phyloP scores from a whole-genome alignment of 1,284 basidiomycete genomes.

The Ganoderma boninense region DNA sequence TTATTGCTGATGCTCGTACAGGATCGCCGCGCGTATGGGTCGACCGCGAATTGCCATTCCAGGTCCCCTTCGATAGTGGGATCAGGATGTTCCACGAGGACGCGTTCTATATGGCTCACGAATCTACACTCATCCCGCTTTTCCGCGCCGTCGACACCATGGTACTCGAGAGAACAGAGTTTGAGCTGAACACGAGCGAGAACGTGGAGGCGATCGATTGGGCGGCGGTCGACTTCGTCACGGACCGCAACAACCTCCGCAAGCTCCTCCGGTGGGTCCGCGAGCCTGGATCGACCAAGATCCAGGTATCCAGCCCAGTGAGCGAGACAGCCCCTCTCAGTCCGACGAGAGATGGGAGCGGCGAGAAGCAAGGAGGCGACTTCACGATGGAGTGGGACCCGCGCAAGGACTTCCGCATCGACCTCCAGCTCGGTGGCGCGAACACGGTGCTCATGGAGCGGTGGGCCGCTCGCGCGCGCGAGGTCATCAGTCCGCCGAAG shows the following conservation, averaged over 20 bases:
- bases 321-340: neutral
- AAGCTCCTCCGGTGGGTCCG: slow-evolving; percentile 59
- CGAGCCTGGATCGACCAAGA: neutral
- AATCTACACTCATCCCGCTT: slow-evolving; percentile 53
- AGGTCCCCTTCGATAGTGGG: slow-evolving; percentile 56
- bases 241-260: slow-evolving; percentile 66
- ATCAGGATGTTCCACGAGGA: slow-evolving; percentile 59
- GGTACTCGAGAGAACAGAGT: slow-evolving; percentile 37
- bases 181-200: neutral
- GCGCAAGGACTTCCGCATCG: slow-evolving; percentile 61
- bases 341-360: slow-evolving; percentile 4
- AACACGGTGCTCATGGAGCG: slow-evolving; percentile 62
- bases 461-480: slow-evolving; percentile 19
- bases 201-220: slow-evolving; percentile 49
- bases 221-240: slow-evolving; percentile 59
- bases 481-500: slow-evolving; percentile 19
- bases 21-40: slow-evolving; percentile 62
- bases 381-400: slow-evolving; percentile 18
- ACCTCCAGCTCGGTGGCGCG: slow-evolving; percentile 60
- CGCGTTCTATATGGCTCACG: slow-evolving; percentile 50
- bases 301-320: neutral
- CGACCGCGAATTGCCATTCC: slow-evolving; percentile 53
- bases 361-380: slow-evolving; percentile 10
- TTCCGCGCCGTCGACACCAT: slow-evolving; percentile 56
- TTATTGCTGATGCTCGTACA: slow-evolving; percentile 36